Evolutionary conservation across 495 filamentous ascomycete species (phyloP), one percentile per base, ranked within the genome.

Genomic region (Aspergillus nanangensis): DNA sequence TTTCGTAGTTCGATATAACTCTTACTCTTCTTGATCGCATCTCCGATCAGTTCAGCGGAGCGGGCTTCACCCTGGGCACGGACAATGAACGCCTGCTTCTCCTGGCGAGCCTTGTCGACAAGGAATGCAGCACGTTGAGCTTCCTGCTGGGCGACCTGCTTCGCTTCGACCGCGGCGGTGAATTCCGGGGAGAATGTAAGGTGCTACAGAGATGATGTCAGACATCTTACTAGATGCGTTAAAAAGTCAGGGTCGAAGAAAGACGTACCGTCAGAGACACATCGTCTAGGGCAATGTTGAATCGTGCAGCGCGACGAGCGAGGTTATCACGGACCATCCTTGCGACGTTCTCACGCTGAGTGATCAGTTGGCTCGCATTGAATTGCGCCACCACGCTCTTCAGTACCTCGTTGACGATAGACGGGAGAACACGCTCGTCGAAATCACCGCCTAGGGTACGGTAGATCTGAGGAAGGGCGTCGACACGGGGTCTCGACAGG

Each of bases 371-470:
- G 61, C 87, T 93, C 50, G 93, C 93, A 58, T 98, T 98, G 81
- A 98, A 98, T 70, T 98, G 93, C 21, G 93, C 93, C 47, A 97
- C 94, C 32, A 97, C 93, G 52, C 90, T 95, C 83, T 98, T 98
- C 60, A 98, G 69, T 3, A 98, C 93, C 71, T 97, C 93, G 64
- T 98, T 98, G 49, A 98, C 93, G 50, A 98, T 98, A 10, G 91
- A 96, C 17, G 93, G 93, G 45, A 98, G 79, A 31, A 98, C 89
- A 35, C 93, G 78, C 78, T 98, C 93, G 51, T 98, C 93, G 65
- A 96, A 98, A 70, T 98, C 93, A 35, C 83, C 84, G 23, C 93
- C 93, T 8, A 98, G 81, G 1, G 93, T 98, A 37, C 93, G 82
- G 75, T 96, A 98, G 55, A 98, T 97, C 65, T 92, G 87, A 4